These are phyloP conservation scores for Metarhizium sp. DNA, from an alignment of 2,329 filamentous ascomycete species.

Conservation along the genomic window DNA sequence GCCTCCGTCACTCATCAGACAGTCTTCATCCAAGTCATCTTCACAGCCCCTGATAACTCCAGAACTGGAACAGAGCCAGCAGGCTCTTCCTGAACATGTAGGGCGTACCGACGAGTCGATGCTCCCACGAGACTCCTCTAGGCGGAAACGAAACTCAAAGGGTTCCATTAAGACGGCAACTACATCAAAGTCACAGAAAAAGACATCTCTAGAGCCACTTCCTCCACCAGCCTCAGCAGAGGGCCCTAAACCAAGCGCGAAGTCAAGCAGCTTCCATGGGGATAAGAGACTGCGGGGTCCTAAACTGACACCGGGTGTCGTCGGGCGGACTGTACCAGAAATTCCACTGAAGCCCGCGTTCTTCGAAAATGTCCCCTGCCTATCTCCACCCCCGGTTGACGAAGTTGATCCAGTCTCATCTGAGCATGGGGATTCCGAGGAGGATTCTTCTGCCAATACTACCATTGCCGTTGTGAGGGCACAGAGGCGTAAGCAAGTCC, in stretches of 20 bases:
- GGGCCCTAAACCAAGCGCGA: constrained; percentile 18
- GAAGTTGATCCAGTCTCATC: constrained; percentile 12
- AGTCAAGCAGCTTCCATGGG: constrained; percentile 20
- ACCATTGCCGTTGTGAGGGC: background rate
- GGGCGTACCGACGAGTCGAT: constrained; percentile 5
- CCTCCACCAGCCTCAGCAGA: constrained; percentile 17
- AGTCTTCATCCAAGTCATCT: constrained; percentile 1
- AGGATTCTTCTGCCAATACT: background rate
- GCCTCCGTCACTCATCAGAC: background rate
- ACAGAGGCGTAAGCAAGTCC: constrained; percentile 2
- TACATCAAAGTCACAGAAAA: constrained; percentile 19
- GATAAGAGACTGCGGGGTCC: constrained; percentile 26
- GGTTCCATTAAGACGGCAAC: constrained; percentile 12
- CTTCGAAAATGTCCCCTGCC: constrained; percentile 25
- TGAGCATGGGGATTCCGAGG: constrained; percentile 8
- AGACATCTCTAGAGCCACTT: constrained; percentile 21
- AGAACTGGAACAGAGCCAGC: background rate
- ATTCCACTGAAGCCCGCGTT: constrained; percentile 26
- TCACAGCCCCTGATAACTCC: background rate
- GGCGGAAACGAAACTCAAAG: constrained; percentile 11
- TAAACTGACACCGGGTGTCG: constrained; percentile 17
- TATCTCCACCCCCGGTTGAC: constrained; percentile 14
- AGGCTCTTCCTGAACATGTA: background rate
- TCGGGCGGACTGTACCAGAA: constrained; percentile 22
- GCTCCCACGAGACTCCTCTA: constrained; percentile 5